phyloP scores from a whole-genome alignment of 1,139 yeast genomes.

The Nakaseomyces sp. region DNA sequence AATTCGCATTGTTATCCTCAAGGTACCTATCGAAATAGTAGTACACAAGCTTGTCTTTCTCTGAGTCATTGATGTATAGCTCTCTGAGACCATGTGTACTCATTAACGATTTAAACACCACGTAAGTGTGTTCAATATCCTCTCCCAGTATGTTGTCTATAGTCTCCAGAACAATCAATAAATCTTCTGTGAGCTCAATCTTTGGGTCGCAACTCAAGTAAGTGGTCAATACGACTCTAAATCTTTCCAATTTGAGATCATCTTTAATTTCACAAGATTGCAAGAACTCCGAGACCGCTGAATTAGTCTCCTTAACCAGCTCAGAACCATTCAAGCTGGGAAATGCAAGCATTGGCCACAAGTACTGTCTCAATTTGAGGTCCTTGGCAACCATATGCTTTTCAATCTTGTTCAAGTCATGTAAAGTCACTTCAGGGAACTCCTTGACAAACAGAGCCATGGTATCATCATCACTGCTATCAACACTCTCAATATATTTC shows the following conservation, averaged over 20 bases:
- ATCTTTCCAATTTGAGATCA: not conserved
- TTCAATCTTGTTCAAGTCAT: not conserved
- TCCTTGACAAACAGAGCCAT: not conserved
- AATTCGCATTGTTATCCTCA: constrained; percentile 38
- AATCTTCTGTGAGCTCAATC: constrained; percentile 49
- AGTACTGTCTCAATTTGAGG: not conserved
- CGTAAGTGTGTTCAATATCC: constrained; percentile 42
- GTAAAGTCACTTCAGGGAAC: not conserved
- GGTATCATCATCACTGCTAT: not conserved
- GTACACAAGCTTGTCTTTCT: constrained; percentile 68
- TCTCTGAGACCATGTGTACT: constrained; percentile 65
- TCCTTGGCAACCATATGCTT: not conserved
- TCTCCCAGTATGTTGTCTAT: constrained; percentile 4
- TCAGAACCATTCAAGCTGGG: not conserved
- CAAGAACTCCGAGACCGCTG: not conserved
- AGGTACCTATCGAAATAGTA: constrained; percentile 81
- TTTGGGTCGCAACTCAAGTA: constrained; percentile 82
- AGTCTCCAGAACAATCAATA: constrained; percentile 59
- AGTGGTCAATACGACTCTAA: constrained; percentile 57
- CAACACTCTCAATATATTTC: not conserved
- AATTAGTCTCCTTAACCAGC: not conserved
- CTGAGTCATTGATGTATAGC: constrained; percentile 76
- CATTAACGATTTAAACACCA: constrained; percentile 70
- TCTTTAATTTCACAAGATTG: not conserved
- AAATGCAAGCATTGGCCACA: constrained; percentile 3